Conservation (phyloP, 805 yeast species). For the Nakazawaea wyomingensis region DNA sequence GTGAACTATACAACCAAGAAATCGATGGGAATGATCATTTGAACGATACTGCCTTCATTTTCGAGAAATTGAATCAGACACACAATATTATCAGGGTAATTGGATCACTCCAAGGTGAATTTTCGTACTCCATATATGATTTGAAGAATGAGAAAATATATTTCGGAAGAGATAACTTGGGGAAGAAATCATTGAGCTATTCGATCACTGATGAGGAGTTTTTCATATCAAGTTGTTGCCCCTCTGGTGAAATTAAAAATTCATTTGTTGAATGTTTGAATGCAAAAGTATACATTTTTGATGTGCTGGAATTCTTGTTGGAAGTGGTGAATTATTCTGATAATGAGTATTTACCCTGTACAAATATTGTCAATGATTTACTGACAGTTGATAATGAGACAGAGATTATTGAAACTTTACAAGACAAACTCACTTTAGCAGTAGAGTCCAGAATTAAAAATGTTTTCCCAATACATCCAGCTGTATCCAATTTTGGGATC, state of each 20-base stretch:
- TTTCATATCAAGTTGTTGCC: slow-evolving; percentile 44
- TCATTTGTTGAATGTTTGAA: slow-evolving; percentile 50
- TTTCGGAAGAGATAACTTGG: slow-evolving; percentile 83
- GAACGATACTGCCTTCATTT: slow-evolving; percentile 63
- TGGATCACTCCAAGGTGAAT: slow-evolving; percentile 66
- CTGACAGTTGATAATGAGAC: background rate
- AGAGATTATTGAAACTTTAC: slow-evolving; percentile 18
- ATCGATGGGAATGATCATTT: slow-evolving; percentile 28
- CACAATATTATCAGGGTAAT: slow-evolving; percentile 38
- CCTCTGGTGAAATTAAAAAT: slow-evolving; percentile 21
- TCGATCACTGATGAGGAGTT: slow-evolving; percentile 27
- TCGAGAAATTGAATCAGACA: slow-evolving; percentile 27
- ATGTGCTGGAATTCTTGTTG: slow-evolving; percentile 21
- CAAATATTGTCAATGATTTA: slow-evolving; percentile 15
- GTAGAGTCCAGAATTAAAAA: slow-evolving; percentile 50
- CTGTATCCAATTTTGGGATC: slow-evolving; percentile 43
- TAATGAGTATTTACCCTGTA: slow-evolving; percentile 15
- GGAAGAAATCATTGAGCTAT: slow-evolving; percentile 72
- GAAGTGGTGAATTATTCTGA: slow-evolving; percentile 15
- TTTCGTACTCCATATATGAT: slow-evolving; percentile 60
- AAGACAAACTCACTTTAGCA: slow-evolving; percentile 29
- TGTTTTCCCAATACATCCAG: slow-evolving; percentile 49
- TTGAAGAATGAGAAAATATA: slow-evolving; percentile 34
- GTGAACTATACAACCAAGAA: slow-evolving; percentile 73
- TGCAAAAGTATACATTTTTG: slow-evolving; percentile 43